Conservation (phyloP, 148 eudicot species). For the Selenicereus undatus region DNA sequence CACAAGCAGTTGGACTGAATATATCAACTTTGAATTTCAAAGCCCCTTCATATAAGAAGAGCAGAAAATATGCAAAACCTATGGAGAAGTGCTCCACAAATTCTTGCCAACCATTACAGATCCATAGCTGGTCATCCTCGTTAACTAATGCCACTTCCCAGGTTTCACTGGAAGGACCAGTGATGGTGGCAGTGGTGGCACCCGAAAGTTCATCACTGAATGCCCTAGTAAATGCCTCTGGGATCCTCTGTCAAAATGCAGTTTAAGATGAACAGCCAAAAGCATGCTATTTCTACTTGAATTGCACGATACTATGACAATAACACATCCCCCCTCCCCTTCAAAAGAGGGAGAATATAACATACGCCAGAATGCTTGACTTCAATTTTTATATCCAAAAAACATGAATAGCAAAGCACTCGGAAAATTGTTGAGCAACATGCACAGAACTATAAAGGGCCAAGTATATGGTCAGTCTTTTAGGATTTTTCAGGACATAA, state of each 20-base stretch:
- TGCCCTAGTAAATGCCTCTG: conserved; percentile 17
- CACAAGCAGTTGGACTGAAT: conserved; percentile 33
- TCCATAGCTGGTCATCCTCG: conserved; percentile 34
- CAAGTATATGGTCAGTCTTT: too few relatives aligned
- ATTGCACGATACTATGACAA: neutral
- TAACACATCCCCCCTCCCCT: neutral
- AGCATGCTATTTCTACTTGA: neutral
- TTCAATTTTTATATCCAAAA: neutral
- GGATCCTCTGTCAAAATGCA: conserved; percentile 22
- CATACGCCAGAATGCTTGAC: neutral
- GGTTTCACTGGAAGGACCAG: conserved; percentile 37
- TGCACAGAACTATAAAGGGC: neutral
- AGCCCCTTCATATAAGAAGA: conserved; percentile 42
- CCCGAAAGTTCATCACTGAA: conserved; percentile 25
- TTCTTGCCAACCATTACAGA: conserved; percentile 41
- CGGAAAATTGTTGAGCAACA: neutral
- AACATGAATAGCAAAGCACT: neutral
- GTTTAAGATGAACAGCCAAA: neutral
- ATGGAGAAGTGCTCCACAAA: conserved; percentile 38
- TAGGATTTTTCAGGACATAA: too few relatives aligned
- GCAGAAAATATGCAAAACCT: conserved; percentile 31
- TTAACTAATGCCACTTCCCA: conserved; percentile 31
- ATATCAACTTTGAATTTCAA: conserved; percentile 37
- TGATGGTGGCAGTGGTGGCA: conserved; percentile 25
- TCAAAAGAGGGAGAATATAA: neutral